Percentiles rank a stretch among this genome's conserved stretches.
These are phyloP conservation scores for Pichia sp. DNA, from an alignment of 1,139 yeast genomes.

Conservation along the genomic window DNA sequence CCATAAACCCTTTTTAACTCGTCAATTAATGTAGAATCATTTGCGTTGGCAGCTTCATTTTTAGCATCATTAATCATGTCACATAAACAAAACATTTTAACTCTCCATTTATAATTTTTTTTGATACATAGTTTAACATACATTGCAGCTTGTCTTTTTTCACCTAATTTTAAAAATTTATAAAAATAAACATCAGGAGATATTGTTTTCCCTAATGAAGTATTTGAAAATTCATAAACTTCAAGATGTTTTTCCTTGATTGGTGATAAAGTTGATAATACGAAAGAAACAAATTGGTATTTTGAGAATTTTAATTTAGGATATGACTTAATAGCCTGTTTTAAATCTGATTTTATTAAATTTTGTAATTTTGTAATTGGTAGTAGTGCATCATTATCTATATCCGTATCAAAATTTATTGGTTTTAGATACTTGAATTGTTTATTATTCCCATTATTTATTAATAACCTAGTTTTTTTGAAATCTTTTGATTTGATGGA, in stretches of 20 bases:
- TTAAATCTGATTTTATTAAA: conserved; percentile 52
- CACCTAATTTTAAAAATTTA: conserved; percentile 45
- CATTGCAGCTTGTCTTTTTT: conserved; percentile 37
- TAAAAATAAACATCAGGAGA: conserved; percentile 62
- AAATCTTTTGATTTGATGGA: conserved; percentile 23
- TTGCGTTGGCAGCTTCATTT: conserved; percentile 44
- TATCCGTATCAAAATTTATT: neutral
- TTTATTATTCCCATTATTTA: neutral
- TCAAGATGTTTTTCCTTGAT: conserved; percentile 48
- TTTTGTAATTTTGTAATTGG: conserved; percentile 49
- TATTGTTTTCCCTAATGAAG: conserved; percentile 47
- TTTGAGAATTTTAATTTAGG: conserved; percentile 60
- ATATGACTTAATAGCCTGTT: conserved; percentile 49
- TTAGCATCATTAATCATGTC: conserved; percentile 53
- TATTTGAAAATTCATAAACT: conserved; percentile 39
- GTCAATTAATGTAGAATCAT: conserved; percentile 28
- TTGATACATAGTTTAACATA: conserved; percentile 34
- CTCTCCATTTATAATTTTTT: neutral
- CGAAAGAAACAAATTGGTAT: conserved; percentile 58
- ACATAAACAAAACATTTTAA: conserved; percentile 25
- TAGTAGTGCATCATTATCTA: conserved; percentile 28
- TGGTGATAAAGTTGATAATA: conserved; percentile 47
- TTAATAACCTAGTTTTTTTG: neutral
- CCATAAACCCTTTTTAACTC: conserved; percentile 24
- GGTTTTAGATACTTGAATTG: neutral